Evolutionary conservation across 768 basidiomycete species (phyloP).

Genomic region (Stropharia rugosoannulata): DNA sequence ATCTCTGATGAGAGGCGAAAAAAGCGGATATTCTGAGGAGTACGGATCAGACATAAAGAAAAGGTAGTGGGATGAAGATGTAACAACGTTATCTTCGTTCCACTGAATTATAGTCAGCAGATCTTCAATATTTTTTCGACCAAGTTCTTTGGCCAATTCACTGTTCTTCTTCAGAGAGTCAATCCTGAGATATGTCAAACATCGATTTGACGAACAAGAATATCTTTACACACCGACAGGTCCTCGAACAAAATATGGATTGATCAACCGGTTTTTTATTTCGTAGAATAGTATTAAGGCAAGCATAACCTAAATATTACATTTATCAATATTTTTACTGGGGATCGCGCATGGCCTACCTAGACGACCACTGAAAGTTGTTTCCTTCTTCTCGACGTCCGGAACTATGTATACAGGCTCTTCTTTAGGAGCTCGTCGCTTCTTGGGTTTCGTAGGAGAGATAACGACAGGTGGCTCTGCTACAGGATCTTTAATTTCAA

Average conservation of each 20-base stretch:
- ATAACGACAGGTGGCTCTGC: not conserved
- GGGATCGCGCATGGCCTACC: constrained; percentile 29
- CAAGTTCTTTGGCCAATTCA: constrained; percentile 81
- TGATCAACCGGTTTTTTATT: constrained; percentile 62
- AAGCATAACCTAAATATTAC: constrained; percentile 64
- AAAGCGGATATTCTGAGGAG: constrained; percentile 68
- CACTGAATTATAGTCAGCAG: constrained; percentile 77
- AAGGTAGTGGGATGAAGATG: not conserved
- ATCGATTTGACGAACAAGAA: not conserved
- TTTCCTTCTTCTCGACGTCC: constrained; percentile 62
- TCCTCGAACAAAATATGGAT: constrained; percentile 74
- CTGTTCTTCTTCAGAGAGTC: constrained; percentile 81
- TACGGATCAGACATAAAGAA: not conserved
- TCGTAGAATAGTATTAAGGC: constrained; percentile 82
- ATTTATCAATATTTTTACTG: not conserved
- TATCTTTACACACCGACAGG: constrained; percentile 44
- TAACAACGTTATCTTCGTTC: constrained; percentile 75
- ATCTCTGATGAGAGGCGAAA: constrained; percentile 88
- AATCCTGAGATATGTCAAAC: constrained; percentile 44
- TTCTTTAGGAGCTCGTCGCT: constrained; percentile 29
- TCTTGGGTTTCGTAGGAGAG: constrained; percentile 10
- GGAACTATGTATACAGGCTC: constrained; percentile 69
- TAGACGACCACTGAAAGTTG: constrained; percentile 68
- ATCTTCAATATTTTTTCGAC: constrained; percentile 72
- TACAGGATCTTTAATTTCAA: not conserved